Base-by-base conservation (phyloP, 805 yeast genomes). In the Myxozyma kluyveri region DNA sequence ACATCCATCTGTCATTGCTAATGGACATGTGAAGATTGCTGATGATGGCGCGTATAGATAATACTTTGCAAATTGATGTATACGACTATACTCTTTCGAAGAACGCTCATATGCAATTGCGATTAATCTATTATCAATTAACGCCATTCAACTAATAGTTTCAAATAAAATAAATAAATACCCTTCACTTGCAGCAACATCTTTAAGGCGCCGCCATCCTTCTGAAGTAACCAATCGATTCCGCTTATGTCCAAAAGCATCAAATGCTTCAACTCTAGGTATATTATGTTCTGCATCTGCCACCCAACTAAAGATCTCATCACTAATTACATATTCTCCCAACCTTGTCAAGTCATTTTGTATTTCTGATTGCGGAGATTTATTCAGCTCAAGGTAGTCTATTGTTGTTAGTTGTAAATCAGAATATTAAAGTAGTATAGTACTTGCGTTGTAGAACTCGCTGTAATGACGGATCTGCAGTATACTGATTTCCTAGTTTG, bases 1-100 rank as follows among this genome's bases (percentile, higher is more conserved):
- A 32, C 65, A 65, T 7, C 69, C 69, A 46, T 65, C 69, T 2
- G 69, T 65, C 69, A 65, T 65, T n/a, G 69, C 68, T 17, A 66
- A 47, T 1, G 69, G 69, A 42, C 69, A 65, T 19, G 65, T 45
- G 26, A 62, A 65, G 18, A 66, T 48, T 1, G 68, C 69, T 3
- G 69, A 65, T 1, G 69, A 65, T 0, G 67, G 65, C n/a, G 57
- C 45, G 35, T 54, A 65, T 19, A 66, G 45, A 42, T 50, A 62
- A 41, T 62, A 52, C 56, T 52, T 52, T n/a, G 61, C 50, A 39
- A 66, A 57, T 39, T 61, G 62, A 7, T 62, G 58, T 2, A 63
- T 41, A 19, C 69, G 52, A 43, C 67, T 63, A 29, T 45, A 36
- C 14, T 55, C 48, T 9, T 50, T 60, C 46, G 57, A 64, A 17